phyloP scores from a whole-genome alignment of 2,329 filamentous ascomycete species.

The Lasiodiplodia sp. region DNA sequence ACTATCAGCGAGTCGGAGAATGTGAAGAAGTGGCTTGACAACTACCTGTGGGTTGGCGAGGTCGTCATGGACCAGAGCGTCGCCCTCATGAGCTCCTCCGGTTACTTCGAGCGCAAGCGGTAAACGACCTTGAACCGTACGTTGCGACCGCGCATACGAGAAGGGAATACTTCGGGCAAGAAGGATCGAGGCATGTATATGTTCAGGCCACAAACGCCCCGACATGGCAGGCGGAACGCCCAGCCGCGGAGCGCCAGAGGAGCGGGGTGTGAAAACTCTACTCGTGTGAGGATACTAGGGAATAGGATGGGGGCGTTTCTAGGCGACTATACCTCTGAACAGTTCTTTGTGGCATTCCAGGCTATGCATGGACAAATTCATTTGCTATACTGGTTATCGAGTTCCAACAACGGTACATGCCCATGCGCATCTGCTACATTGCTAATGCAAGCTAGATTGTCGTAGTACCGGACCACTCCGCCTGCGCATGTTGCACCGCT shows the following conservation, averaged over 20 bases:
- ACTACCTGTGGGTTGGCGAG: constrained; percentile 92
- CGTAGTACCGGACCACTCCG: background rate
- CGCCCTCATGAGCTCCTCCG: constrained; percentile 84
- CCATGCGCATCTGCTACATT: background rate
- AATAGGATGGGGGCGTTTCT: constrained; percentile 21
- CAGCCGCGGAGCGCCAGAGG: background rate
- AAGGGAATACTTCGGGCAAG: background rate
- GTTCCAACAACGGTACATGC: background rate
- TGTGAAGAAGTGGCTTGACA: constrained; percentile 86
- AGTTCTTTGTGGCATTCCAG: constrained; percentile 19
- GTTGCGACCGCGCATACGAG: background rate
- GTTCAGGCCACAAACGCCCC: constrained; percentile 1
- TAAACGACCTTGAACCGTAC: constrained; percentile 45
- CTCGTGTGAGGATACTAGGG: constrained; percentile 4
- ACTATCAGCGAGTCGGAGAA: constrained; percentile 84
- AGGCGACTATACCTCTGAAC: constrained; percentile 24
- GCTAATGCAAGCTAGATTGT: constrained; percentile 1
- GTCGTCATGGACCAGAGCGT: constrained; percentile 99
- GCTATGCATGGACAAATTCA: constrained; percentile 18
- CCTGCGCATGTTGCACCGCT: too few species aligned
- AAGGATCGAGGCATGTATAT: constrained; percentile 1
- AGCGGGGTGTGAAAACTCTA: background rate
- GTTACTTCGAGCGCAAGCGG: constrained; percentile 90
- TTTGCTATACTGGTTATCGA: background rate
- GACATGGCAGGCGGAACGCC: background rate